Evolutionary conservation across 139 green algal genomes (phyloP), one percentile per base, ranked within the genome.

Genomic region (Limnomonas spitsbergensis): DNA sequence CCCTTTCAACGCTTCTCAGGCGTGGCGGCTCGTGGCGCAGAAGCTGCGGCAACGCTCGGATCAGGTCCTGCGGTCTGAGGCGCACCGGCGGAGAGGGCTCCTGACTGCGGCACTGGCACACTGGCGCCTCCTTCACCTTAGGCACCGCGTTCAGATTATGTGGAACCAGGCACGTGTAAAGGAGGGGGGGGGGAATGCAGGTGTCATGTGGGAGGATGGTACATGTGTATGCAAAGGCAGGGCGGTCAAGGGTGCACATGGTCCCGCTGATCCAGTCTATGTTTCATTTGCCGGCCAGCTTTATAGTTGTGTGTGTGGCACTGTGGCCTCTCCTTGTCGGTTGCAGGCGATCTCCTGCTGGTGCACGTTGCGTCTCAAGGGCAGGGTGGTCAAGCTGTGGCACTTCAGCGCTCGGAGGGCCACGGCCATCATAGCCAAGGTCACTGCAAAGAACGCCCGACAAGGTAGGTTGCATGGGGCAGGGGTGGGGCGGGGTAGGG

Each of bases 141-240:
- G 56, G 6, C 4, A 4, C 56, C 9, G 29, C 7, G 29, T 70
- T 37, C 56, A 32, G 29, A 4, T 36, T 24, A 7, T 24, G 14
- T 70, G 56, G 56, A 32, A 70, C n/a, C 9, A 70, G 56, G 56
- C 29, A 61, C 14, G 47, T n/a, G n/a, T n/a, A n/a, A n/a, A n/a
- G n/a, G n/a, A n/a, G n/a, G n/a, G n/a, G n/a, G n/a, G n/a, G n/a
- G n/a, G n/a, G n/a, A n/a, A n/a, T n/a, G n/a, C n/a, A n/a, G n/a
- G n/a, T n/a, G n/a, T n/a, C n/a, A n/a, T n/a, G n/a, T n/a, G n/a
- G n/a, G n/a, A n/a, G n/a, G n/a, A n/a, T n/a, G n/a, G 42, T 27
- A 9, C 42, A 9, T 54, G 7, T 54, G 6, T 54, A 9, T 27
- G 42, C 42, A 54, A 54, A 54, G 42, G 42, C 42, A 54, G 9